phyloP scores from a whole-genome alignment of 371 early-diverging fungal species.

The Conidiobolus coronatus region DNA sequence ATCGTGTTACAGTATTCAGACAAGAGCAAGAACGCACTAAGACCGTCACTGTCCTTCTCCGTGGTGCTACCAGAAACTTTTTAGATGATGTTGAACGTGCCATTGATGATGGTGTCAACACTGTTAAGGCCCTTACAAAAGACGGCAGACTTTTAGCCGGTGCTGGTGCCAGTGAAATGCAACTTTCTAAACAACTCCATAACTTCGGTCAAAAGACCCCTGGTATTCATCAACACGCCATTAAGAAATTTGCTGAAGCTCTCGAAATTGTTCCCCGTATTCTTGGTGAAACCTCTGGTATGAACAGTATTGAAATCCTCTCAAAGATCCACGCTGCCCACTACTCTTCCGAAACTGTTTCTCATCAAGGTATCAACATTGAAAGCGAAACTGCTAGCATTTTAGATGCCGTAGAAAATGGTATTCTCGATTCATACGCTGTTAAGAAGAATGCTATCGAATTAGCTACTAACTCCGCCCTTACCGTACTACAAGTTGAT shows the following conservation, averaged over 20 bases:
- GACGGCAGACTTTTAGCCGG: constrained; percentile 78
- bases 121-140: constrained; percentile 80
- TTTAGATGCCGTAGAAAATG: constrained; percentile 50
- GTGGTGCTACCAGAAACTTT: constrained; percentile 93
- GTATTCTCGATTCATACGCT: constrained; percentile 53
- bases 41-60: constrained; percentile 88
- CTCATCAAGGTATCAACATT: constrained; percentile 45
- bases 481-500: constrained; percentile 86
- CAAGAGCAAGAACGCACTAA: constrained; percentile 60
- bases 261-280: constrained; percentile 90
- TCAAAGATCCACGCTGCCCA: constrained; percentile 89
- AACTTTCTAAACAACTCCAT: constrained; percentile 53
- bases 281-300: constrained; percentile 87
- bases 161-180: constrained; percentile 92
- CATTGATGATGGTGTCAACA: constrained; percentile 94
- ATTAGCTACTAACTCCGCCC: constrained; percentile 79
- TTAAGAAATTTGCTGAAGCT: constrained; percentile 90
- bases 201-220: constrained; percentile 61
- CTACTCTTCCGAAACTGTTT: constrained; percentile 33
- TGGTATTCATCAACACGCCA: constrained; percentile 87
- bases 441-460: constrained; percentile 74
- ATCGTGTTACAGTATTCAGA: constrained; percentile 88
- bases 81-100: constrained; percentile 97
- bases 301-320: constrained; percentile 79
- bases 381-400: constrained; percentile 49